phyloP scores from a whole-genome alignment of 805 yeast genomes.

The Kluyveromyces nonfermentans region DNA sequence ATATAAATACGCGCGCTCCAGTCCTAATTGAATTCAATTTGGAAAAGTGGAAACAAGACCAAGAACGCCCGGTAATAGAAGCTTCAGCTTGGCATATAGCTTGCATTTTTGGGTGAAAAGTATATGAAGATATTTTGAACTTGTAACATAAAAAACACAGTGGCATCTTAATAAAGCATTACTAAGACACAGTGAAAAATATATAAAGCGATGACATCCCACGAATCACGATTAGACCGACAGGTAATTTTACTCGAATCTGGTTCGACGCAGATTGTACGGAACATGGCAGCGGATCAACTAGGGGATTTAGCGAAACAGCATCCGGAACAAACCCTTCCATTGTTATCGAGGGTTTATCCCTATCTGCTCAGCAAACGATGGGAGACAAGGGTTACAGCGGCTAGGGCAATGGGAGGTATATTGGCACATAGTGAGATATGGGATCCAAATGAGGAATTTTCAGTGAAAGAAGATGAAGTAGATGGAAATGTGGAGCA shows the following conservation, averaged over 20 bases:
- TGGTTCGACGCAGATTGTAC: conserved; percentile 86
- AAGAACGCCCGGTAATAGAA: neutral
- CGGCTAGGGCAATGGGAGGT: conserved; percentile 92
- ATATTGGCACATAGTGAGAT: conserved; percentile 65
- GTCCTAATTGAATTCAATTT: neutral
- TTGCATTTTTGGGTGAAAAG: neutral
- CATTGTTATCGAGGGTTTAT: conserved; percentile 76
- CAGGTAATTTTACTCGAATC: conserved; percentile 60
- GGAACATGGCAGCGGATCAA: conserved; percentile 97
- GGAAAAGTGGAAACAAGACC: neutral
- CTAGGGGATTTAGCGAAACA: conserved; percentile 86
- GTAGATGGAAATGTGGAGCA: conserved; percentile 14
- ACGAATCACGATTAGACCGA: conserved; percentile 36
- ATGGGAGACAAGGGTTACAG: conserved; percentile 96
- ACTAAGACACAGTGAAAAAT: neutral
- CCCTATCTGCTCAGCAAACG: conserved; percentile 74
- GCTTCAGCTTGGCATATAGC: neutral
- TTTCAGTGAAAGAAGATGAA: conserved; percentile 16
- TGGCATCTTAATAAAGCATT: neutral
- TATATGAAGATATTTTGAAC: neutral
- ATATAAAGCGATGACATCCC: conserved; percentile 23
- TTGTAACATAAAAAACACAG: neutral
- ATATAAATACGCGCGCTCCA: neutral
- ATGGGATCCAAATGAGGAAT: conserved; percentile 74
- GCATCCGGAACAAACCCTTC: conserved; percentile 87